phyloP scores from a whole-genome alignment of 73 alveolate species.

The Paramecium caudatum region DNA sequence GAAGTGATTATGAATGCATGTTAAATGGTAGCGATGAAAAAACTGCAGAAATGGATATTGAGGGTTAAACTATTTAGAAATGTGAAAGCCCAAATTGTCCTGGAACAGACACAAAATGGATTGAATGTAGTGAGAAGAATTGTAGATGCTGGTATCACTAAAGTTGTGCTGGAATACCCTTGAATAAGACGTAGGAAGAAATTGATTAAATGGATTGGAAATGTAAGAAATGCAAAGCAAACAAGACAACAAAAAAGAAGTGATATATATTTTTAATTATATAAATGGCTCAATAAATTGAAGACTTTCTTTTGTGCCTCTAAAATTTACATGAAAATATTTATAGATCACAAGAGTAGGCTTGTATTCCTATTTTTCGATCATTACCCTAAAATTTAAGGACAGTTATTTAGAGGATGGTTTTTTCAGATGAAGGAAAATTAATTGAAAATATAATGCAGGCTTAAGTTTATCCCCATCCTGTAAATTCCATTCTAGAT shows the following conservation, averaged over 20 bases:
- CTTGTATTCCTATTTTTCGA: constrained; percentile 57
- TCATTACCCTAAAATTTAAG: neutral
- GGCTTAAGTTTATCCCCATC: neutral
- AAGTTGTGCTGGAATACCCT: constrained; percentile 70
- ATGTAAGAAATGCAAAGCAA: constrained; percentile 42
- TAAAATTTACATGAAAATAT: neutral
- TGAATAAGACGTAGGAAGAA: constrained; percentile 58
- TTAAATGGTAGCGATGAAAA: constrained; percentile 12
- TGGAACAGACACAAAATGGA: constrained; percentile 60
- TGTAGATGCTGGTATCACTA: constrained; percentile 64
- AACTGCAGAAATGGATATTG: neutral
- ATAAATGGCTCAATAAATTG: constrained; percentile 2
- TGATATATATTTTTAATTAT: neutral
- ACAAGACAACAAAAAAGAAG: neutral
- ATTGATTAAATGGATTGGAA: constrained; percentile 67
- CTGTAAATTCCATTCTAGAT: neutral
- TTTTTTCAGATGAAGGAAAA: neutral
- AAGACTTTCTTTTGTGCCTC: neutral
- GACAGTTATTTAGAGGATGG: neutral
- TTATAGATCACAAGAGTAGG: constrained; percentile 35
- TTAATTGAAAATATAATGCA: neutral
- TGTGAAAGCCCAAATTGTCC: constrained; percentile 60
- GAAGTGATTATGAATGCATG: constrained; percentile 71
- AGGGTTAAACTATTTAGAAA: constrained; percentile 42
- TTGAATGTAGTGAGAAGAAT: constrained; percentile 40